phyloP scores from a whole-genome alignment of 345 rosid species.

The Melaleuca quinquenervia region DNA sequence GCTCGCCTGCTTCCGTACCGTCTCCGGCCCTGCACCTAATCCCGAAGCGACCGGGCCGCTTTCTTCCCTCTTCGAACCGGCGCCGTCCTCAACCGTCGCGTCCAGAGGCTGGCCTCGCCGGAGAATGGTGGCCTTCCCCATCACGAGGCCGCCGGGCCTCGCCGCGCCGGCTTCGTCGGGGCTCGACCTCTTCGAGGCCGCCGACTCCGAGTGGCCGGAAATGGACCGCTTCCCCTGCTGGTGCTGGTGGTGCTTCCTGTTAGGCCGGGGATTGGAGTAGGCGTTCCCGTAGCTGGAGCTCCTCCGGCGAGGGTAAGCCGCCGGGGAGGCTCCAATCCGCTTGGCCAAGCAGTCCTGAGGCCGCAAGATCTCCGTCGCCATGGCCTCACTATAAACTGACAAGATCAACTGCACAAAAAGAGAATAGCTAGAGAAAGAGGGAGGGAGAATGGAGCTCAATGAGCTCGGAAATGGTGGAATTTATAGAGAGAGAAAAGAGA shows the following conservation, averaged over 20 bases:
- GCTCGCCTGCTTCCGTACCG: conserved; percentile 6
- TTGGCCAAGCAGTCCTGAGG: conserved; percentile 64
- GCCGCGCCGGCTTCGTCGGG: conserved; percentile 9
- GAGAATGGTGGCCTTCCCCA: conserved; percentile 27
- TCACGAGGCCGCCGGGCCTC: not conserved
- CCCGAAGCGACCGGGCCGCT: not conserved
- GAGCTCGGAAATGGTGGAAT: not conserved
- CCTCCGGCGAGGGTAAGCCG: conserved; percentile 31
- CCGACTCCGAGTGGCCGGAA: conserved; percentile 9
- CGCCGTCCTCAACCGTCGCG: conserved; percentile 14
- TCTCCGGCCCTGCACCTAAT: not conserved
- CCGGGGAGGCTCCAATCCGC: conserved; percentile 32
- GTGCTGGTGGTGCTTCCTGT: conserved; percentile 19
- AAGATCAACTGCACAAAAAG: not conserved
- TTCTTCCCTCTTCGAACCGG: not conserved
- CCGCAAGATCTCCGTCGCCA: conserved; percentile 79
- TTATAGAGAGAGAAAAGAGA: not conserved
- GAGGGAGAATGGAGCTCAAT: not conserved
- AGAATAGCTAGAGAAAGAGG: not conserved
- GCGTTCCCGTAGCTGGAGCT: conserved; percentile 10
- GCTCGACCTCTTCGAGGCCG: conserved; percentile 13
- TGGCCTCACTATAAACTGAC: not conserved
- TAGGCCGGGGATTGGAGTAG: conserved; percentile 6
- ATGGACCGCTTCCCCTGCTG: conserved; percentile 3
- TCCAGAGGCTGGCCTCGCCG: conserved; percentile 39